phyloP scores from a whole-genome alignment of 257 asterid species.

The Scutellaria baicalensis region DNA sequence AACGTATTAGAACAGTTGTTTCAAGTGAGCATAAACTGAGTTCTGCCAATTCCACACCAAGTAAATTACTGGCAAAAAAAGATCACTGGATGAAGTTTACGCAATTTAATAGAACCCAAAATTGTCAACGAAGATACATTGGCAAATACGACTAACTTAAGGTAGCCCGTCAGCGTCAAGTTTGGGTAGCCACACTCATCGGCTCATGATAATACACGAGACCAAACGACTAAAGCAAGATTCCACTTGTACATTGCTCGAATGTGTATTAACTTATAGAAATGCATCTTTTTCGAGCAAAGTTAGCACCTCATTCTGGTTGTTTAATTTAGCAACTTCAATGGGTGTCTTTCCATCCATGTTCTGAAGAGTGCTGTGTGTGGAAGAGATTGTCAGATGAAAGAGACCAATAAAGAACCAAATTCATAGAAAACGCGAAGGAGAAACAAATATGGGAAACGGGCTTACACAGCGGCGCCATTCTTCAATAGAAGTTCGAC shows the following conservation, averaged over 20 bases:
- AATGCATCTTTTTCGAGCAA: constrained; percentile 97
- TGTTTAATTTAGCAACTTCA: constrained; percentile 89
- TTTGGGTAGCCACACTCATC: constrained; percentile 9
- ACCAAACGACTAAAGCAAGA: constrained; percentile 6
- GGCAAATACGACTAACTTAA: constrained; percentile 18
- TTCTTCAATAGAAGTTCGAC: constrained; percentile 85
- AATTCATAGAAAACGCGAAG: not conserved
- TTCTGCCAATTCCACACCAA: too few relatives aligned
- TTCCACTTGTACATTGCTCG: constrained; percentile 11
- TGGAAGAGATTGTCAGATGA: not conserved
- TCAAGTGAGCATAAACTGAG: too few relatives aligned
- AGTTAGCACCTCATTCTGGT: constrained; percentile 74
- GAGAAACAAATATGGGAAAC: not conserved
- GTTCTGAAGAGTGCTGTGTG: constrained; percentile 87
- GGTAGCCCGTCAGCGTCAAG: too few relatives aligned
- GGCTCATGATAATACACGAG: not conserved
- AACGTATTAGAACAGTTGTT: too few relatives aligned
- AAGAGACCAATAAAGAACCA: not conserved
- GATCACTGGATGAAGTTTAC: too few relatives aligned
- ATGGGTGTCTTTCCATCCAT: constrained; percentile 96
- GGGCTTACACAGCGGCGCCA: constrained; percentile 97
- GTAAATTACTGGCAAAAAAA: too few relatives aligned
- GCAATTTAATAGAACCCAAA: constrained; percentile 7
- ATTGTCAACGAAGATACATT: constrained; percentile 22
- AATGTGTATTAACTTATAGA: constrained; percentile 28